Evolutionary conservation across 352 stramenopile species (phyloP), one percentile per base, ranked within the genome.

Genomic region (Blastocystis hominis): DNA sequence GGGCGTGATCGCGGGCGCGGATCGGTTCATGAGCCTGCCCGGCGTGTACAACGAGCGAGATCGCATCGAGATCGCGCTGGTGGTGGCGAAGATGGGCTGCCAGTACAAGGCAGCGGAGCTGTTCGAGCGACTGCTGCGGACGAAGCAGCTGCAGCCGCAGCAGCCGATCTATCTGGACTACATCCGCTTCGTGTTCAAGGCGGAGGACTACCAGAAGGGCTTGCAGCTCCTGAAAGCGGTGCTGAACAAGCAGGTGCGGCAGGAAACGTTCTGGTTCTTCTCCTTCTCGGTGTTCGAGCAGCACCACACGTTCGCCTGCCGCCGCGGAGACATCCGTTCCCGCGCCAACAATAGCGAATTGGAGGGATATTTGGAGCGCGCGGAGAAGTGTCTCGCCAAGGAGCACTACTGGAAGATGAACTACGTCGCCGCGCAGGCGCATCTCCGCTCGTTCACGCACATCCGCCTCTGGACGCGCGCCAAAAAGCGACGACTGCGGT

Each of bases 391-490:
- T 61, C 68, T 78, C 40, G 36, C 68, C 42, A 36, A 78, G 1
- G 68, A 78, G 13, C 68, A 61, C 30, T 17, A 56, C 17, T 78
- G 68, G 68, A 78, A 78, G 68, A 42, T 78, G 42, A 55, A 62
- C 42, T 78, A 78, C 68, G 47, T 78, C 68, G 68, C 68, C n/a
- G 68, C 68, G 20, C 68, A 78, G 68, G 68, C 68, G 42, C 68
- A 78, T 34, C 50, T 78, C 20, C 68, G 68, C 44, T 62, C 42
- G 13, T 78, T 78, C 68, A 78, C 68, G 50, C 68, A 78, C 68
- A 78, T 78, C 50, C 68, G 68, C 9, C 47, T 78, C 13, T 61
- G 68, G 40, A 78, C 68, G 24, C 42, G 68, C 44, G 10, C 20
- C 1, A 62, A 38, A 42, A 78, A 78, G 24, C 47, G 68, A 6